Base-by-base conservation (phyloP, 495 filamentous ascomycete species). In the Podospora australis region DNA sequence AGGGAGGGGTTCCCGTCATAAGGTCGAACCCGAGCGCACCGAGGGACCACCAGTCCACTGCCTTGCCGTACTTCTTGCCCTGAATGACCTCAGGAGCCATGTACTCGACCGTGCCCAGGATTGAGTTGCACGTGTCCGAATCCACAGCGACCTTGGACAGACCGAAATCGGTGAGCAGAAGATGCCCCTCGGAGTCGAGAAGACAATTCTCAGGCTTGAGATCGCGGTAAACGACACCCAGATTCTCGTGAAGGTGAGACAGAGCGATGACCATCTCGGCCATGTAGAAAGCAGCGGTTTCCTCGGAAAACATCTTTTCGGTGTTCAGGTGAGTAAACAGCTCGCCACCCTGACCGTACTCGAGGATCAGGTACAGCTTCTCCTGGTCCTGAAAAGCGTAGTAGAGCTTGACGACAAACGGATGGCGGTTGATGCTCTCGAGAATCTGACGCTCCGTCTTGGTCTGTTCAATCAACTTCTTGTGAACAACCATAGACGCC, bases 341-440 rank as follows among this genome's bases (percentile, higher is more conserved):
- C 64, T 98, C 92, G 26, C 92, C 92, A 32, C 92, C 92, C 64
- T 95, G 84, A n/a, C 92, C 92, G 63, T 98, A 98, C 65, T 98
- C 91, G 32, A 98, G 81, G 57, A 98, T 97, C 24, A 98, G 73
- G 65, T 98, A 98, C 9, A 98, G 81, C 69, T 95, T 98, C 72
- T 95, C 88, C 53, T 86, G 90, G 66, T 98, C 94, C 66, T 98
- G 92, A 68, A 98, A 98, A 20, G 92, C 92, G 61, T 98, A 98
- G 70, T 84, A 98, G 9, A 98, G 77, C 61, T 96, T 97, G 30
- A 98, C 92, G 21, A 98, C 88, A 57, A 96, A 97, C 0, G 92
- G 90, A 59, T 98, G 94, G 9, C 89, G 80, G 59, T 90, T 96
- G 64, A 98, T 85, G 52, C 87, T 90, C 67, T 98, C 92, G 39